Conservation (phyloP, 345 rosid species). For the Salix caprea region DNA sequence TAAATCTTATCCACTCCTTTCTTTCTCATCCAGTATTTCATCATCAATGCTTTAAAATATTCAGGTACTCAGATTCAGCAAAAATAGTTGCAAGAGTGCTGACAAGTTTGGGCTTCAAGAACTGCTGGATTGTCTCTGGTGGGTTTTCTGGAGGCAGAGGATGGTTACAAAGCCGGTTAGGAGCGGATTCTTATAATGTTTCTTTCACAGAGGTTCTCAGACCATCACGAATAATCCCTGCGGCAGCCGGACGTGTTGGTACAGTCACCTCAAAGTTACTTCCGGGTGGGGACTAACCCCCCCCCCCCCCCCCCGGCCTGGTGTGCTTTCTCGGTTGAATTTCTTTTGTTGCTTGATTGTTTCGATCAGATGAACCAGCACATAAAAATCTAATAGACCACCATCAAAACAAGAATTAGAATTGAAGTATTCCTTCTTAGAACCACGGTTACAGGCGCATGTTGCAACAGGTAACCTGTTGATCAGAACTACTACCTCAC, state of each 20-base stretch:
- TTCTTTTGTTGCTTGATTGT: too few relatives aligned
- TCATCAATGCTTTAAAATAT: background rate
- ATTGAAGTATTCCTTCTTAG: too few relatives aligned
- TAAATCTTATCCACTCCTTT: background rate
- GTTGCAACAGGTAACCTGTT: too few relatives aligned
- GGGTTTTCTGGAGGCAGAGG: conserved; percentile 89
- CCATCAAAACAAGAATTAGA: too few relatives aligned
- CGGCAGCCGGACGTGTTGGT: conserved; percentile 53
- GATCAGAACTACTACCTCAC: too few relatives aligned
- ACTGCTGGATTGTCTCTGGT: conserved; percentile 65
- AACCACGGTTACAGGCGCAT: too few relatives aligned
- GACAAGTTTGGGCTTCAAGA: conserved; percentile 68
- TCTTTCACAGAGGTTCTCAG: conserved; percentile 62
- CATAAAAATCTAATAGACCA: too few relatives aligned
- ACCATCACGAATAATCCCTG: conserved; percentile 62
- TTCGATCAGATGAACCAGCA: too few relatives aligned
- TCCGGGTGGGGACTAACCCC: conserved; percentile 52
- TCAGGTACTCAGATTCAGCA: conserved; percentile 78
- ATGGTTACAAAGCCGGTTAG: conserved; percentile 85
- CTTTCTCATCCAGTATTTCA: background rate
- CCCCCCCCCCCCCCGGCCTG: background rate
- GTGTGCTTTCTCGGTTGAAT: background rate
- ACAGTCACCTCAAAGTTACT: conserved; percentile 67
- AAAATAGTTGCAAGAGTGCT: conserved; percentile 69
- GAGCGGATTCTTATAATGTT: conserved; percentile 71